A percentile compares a stretch with the other conserved stretches of the same genome.
These are phyloP conservation scores for Laguncularia racemosa DNA, from an alignment of 345 rosid genomes.

Conservation along the genomic window DNA sequence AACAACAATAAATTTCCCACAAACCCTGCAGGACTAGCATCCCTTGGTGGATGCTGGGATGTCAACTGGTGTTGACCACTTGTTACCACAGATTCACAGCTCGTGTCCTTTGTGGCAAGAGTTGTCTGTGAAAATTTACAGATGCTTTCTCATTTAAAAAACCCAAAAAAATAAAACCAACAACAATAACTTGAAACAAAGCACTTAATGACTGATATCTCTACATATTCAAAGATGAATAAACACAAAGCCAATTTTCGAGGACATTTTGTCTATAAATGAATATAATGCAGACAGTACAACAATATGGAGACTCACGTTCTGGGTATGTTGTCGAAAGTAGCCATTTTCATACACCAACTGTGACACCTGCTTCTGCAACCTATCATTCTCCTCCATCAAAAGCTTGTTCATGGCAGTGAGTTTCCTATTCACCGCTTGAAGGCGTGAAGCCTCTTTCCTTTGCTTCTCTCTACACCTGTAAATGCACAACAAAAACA, in stretches of 20 bases:
- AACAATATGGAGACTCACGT: conserved; percentile 34
- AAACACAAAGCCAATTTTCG: background rate
- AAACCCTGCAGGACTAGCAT: conserved; percentile 99
- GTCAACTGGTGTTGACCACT: conserved; percentile 96
- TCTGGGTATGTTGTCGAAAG: conserved; percentile 93
- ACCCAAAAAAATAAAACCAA: no score
- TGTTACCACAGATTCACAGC: conserved; percentile 98
- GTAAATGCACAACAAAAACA: conserved; percentile 14
- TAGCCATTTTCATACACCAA: conserved; percentile 96
- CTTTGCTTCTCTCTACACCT: conserved; percentile 99
- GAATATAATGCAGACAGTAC: background rate
- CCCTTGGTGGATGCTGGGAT: conserved; percentile 96
- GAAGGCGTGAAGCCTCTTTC: conserved; percentile 97
- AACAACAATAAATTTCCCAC: conserved; percentile 34
- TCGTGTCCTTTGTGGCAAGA: conserved; percentile 91
- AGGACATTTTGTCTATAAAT: background rate
- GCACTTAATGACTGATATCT: background rate
- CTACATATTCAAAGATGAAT: background rate
- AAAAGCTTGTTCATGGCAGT: conserved; percentile 98
- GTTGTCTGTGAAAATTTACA: conserved; percentile 44
- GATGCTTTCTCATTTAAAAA: background rate
- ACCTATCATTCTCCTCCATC: conserved; percentile 99
- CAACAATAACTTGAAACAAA: background rate
- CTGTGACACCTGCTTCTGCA: conserved; percentile 98
- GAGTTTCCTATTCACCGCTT: conserved; percentile 92